These are phyloP conservation scores for Penicillium nucicola DNA, from an alignment of 495 filamentous ascomycete genomes.

Conservation along the genomic window DNA sequence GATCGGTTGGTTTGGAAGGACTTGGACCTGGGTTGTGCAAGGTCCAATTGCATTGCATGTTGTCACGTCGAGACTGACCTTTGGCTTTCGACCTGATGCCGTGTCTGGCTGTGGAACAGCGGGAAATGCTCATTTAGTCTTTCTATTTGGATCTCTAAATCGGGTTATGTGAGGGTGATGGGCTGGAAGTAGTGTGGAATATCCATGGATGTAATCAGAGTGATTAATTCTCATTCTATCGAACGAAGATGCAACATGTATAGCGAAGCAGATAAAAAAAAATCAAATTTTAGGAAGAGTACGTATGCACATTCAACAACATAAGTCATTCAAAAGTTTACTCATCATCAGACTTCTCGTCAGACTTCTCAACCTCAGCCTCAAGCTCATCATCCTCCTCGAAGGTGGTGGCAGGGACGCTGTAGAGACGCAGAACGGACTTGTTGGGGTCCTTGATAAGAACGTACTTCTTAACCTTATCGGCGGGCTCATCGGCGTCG, in stretches of 20 bases:
- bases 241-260: not conserved
- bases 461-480: constrained; percentile 61
- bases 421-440: constrained; percentile 85
- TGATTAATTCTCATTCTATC: too few relatives aligned
- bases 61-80: too few relatives aligned
- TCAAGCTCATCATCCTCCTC: constrained; percentile 66
- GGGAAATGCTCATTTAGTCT: too few relatives aligned
- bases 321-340: constrained; percentile 25
- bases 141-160: too few relatives aligned
- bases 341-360: constrained; percentile 26
- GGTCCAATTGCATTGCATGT: too few relatives aligned
- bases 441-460: constrained; percentile 92
- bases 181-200: too few relatives aligned
- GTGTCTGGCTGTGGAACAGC: too few relatives aligned
- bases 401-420: constrained; percentile 82
- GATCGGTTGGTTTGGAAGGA: too few relatives aligned
- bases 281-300: constrained; percentile 13
- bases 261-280: constrained; percentile 11
- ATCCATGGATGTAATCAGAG: too few relatives aligned
- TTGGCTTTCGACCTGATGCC: too few relatives aligned
- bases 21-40: too few relatives aligned
- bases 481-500: constrained; percentile 69
- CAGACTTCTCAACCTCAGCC: constrained; percentile 32
- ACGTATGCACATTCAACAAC: constrained; percentile 12
- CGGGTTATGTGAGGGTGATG: too few relatives aligned